Percentiles rank a stretch among this genome's conserved stretches.
phyloP scores from a whole-genome alignment of 2,329 filamentous ascomycete species.

The Clonostachys rosea region DNA sequence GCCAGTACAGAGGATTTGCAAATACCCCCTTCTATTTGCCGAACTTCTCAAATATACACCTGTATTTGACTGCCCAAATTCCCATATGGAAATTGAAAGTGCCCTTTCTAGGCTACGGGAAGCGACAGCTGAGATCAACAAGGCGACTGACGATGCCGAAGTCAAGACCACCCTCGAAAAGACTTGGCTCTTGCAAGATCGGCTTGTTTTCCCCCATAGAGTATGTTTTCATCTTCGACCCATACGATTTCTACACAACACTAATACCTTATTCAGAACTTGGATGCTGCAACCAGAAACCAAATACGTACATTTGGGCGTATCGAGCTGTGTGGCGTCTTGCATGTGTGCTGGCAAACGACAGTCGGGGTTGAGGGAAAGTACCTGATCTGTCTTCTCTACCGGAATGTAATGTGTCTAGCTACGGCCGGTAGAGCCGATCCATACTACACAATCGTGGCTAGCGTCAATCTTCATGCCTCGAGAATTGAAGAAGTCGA shows the following conservation, averaged over 20 bases:
- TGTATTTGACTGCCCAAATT: slow-evolving; percentile 77
- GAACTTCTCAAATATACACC: slow-evolving; percentile 82
- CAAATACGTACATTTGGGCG: slow-evolving; percentile 79
- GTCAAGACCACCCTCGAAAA: slow-evolving; percentile 70
- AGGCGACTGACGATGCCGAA: slow-evolving; percentile 71
- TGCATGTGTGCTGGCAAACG: slow-evolving; percentile 80
- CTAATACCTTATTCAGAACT: slow-evolving; percentile 28
- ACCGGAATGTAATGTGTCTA: slow-evolving; percentile 73
- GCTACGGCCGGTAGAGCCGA: slow-evolving; percentile 63
- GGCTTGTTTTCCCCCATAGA: slow-evolving; percentile 68
- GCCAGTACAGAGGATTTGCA: slow-evolving; percentile 90
- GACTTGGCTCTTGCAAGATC: slow-evolving; percentile 81
- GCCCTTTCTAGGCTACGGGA: slow-evolving; percentile 68
- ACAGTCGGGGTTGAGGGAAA: slow-evolving; percentile 63
- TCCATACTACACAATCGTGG: slow-evolving; percentile 67
- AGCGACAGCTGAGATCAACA: slow-evolving; percentile 75
- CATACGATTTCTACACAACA: not conserved
- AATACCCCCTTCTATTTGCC: slow-evolving; percentile 81
- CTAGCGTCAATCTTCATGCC: slow-evolving; percentile 65
- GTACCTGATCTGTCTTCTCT: slow-evolving; percentile 85
- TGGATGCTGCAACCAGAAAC: slow-evolving; percentile 48
- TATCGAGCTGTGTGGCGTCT: slow-evolving; percentile 73
- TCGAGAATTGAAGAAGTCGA: slow-evolving; percentile 67
- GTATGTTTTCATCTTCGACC: slow-evolving; percentile 36
- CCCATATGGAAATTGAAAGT: slow-evolving; percentile 75